Conservation (phyloP, 148 eudicot species). For the Silene conica region DNA sequence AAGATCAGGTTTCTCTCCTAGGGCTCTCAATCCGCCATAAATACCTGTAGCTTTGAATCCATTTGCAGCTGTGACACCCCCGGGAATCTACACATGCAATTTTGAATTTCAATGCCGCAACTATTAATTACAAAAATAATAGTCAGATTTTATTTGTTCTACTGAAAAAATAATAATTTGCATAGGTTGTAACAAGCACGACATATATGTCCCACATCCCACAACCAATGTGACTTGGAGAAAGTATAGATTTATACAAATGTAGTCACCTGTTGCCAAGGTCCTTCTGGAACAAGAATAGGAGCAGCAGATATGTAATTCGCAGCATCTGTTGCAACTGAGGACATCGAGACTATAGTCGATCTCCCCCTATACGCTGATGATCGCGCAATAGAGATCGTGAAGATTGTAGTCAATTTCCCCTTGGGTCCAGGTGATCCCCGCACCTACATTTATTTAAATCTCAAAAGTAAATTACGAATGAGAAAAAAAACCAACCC, state of each 20-base stretch:
- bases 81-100: conserved; percentile 49
- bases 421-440: conserved; percentile 26
- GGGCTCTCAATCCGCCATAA: conserved; percentile 86
- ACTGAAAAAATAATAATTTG: too few relatives aligned
- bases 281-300: conserved; percentile 80
- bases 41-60: conserved; percentile 96
- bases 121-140: not conserved
- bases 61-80: conserved; percentile 91
- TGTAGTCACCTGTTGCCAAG: conserved; percentile 72
- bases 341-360: conserved; percentile 39
- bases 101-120: not conserved
- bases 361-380: conserved; percentile 23
- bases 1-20: conserved; percentile 92
- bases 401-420: conserved; percentile 30
- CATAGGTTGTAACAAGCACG: not conserved
- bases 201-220: not conserved
- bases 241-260: not conserved
- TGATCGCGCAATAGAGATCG: conserved; percentile 24
- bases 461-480: not conserved
- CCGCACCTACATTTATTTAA: conserved; percentile 28
- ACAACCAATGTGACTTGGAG: not conserved
- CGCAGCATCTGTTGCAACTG: conserved; percentile 38
- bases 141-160: too few relatives aligned
- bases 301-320: conserved; percentile 83
- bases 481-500: not conserved